Conservation (phyloP, 169 alveolate species). For the Eimeria brunetti region DNA sequence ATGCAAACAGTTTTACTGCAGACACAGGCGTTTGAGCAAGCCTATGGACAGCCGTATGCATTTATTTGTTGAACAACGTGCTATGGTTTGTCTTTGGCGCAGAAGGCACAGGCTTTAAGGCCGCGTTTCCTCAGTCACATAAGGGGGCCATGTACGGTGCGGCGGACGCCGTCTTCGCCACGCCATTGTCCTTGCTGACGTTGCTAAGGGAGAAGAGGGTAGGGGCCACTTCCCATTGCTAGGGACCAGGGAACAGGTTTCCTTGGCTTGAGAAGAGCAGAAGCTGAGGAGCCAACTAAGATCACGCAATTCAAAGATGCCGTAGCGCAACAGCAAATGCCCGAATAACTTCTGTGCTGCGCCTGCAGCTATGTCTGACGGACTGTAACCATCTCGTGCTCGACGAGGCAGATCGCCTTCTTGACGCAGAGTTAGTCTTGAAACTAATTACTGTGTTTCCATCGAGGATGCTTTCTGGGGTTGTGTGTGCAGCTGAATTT, state of each 20-base stretch:
- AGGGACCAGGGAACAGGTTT: no score
- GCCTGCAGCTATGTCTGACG: slow-evolving; percentile 75
- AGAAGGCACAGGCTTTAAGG: slow-evolving; percentile 61
- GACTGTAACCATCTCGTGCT: slow-evolving; percentile 86
- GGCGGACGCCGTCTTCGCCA: slow-evolving; percentile 57
- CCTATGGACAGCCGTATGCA: neutral
- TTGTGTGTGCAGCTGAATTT: slow-evolving; percentile 2
- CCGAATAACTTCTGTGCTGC: neutral
- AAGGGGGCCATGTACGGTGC: slow-evolving; percentile 38
- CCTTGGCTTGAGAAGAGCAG: neutral
- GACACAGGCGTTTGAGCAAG: neutral
- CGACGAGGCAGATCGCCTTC: slow-evolving; percentile 90
- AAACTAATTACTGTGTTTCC: neutral
- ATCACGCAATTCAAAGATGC: neutral
- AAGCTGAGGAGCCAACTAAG: neutral
- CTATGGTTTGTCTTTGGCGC: neutral
- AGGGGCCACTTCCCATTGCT: neutral
- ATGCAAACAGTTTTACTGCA: neutral
- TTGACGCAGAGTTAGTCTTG: slow-evolving; percentile 78
- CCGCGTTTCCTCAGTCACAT: slow-evolving; percentile 62
- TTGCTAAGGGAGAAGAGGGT: slow-evolving; percentile 26
- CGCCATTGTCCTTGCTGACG: slow-evolving; percentile 30
- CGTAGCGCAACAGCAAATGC: neutral
- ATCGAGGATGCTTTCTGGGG: neutral
- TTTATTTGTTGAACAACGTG: neutral